These are phyloP conservation scores for Lecanicillium sp. DNA, from an alignment of 2,329 filamentous ascomycete species.

Conservation along the genomic window DNA sequence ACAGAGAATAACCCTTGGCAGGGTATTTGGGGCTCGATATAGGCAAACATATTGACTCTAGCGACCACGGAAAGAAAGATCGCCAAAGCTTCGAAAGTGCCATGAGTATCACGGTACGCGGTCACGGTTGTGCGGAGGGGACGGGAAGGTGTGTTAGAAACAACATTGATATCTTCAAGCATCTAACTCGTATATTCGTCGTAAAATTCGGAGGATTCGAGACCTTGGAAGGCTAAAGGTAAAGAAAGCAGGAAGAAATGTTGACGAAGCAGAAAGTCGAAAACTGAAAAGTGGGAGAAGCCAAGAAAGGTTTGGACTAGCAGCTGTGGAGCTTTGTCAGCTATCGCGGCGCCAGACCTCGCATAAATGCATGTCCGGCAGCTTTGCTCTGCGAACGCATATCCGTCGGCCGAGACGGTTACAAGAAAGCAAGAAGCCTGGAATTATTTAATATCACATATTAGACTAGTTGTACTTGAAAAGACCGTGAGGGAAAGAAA, in stretches of 20 bases:
- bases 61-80: slow-evolving; percentile 60
- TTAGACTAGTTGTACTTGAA: too few relatives aligned
- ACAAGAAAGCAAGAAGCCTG: too few relatives aligned
- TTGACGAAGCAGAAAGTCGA: too few relatives aligned
- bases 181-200: slow-evolving; percentile 3
- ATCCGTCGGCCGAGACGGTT: too few relatives aligned
- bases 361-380: slow-evolving; percentile 8
- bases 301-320: too few relatives aligned
- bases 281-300: neutral
- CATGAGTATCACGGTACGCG: too few relatives aligned
- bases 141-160: neutral
- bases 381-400: too few relatives aligned
- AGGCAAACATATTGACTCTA: slow-evolving; percentile 83
- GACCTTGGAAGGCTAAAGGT: too few relatives aligned
- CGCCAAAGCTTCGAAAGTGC: slow-evolving; percentile 93
- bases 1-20: slow-evolving; percentile 87
- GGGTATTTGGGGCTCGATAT: slow-evolving; percentile 69
- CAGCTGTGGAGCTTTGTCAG: neutral
- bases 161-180: neutral
- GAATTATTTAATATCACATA: too few relatives aligned
- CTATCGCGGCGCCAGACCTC: slow-evolving; percentile 11
- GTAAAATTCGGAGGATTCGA: neutral
- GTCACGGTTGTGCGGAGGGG: neutral
- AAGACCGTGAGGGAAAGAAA: too few relatives aligned
- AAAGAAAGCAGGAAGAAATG: neutral